Base-by-base conservation (phyloP, 768 basidiomycete genomes). In the Daedaleopsis sinensis region DNA sequence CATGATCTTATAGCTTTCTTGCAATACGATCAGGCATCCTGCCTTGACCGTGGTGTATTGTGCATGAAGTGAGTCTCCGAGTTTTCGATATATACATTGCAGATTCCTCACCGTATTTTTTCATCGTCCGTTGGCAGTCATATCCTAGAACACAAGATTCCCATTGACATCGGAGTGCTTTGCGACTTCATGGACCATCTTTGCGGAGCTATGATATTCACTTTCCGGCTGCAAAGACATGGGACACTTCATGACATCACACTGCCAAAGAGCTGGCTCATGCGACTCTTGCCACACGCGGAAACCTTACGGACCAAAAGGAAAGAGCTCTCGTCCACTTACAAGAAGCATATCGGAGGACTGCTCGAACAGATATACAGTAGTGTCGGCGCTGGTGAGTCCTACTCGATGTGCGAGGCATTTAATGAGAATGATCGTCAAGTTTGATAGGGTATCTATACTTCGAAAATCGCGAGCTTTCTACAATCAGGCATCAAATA, bases 151-250 rank as follows among this genome's bases (percentile, higher is more conserved):
- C 64, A 65, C 0, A 52, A 56, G 2, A 62, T 85, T 5, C 69
- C 62, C 5, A 73, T 86, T 23, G 76, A 86, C 43, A 71, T 82
- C 36, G 73, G 74, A n/a, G 75, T 82, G 11, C 69, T 88, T 5
- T 87, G 84, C 51, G 78, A 83, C 55, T 73, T 80, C 46, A 59
- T 84, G 16, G 87, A 89, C 44, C 71, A 72, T 9, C 68, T 88
- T 3, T 79, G 80, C 49, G 74, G 74, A 9, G 75, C 75, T 15
- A 65, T 78, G 7, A 72, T 82, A 5, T 55, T 87, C 2, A 74
- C 74, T 3, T 67, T 67, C 49, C 71, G 70, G 0, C 67, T 70
- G 65, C 32, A 36, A 61, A 15, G 50, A 16, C 19, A 19, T 4
- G 43, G 64, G 42, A 48, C 63, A 13, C 68, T 85, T 0, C 80